Base-by-base conservation (phyloP, 805 yeast genomes). In the Priceomyces fermenticarens region DNA sequence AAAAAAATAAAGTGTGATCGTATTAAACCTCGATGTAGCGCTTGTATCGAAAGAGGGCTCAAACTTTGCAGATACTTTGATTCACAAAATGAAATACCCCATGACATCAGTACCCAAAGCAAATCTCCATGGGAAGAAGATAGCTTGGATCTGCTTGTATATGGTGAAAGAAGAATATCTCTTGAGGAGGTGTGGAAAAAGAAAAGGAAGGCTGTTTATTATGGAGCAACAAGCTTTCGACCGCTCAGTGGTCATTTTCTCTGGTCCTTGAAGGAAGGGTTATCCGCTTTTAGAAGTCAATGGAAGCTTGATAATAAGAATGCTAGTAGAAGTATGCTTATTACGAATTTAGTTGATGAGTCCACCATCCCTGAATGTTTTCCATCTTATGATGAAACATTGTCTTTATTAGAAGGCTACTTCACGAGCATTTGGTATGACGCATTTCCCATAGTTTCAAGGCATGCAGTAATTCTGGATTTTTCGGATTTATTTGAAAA, bases 1-100 rank as follows among this genome's bases (percentile, higher is more conserved):
- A 33, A 23, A 33, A 36, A 36, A 20, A 36, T 17, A 8, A 36
- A 30, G 25, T 36, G 39, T 17, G 39, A 36, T 36, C 31, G 20
- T n/a, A 36, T 9, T 5, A 28, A 16, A 14, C 39, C 39, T 2
- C n/a, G n/a, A 6, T 36, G 39, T 16, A 29, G 34, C 2, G 27
- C 39, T 14, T 36, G 39, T 14, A 9, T 9, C 4, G 14, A n/a
- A 28, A 12, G 12, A 20, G 27, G 32, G 9, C 11, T 36, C 13
- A n/a, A 28, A 16, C 8, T 29, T 17, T 36, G 39, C 30, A 30
- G 10, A 6, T 33, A 33, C 14, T 11, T 16, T 11, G 36, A 16
- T 10, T 32, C 35, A 6, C 9, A 4, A 29, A 5, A 4, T 4
- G 31, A 29, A 29, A 29, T 6, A 29, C 14, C 6, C 6, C 31